Evolutionary conservation across 2,329 filamentous ascomycete genomes (phyloP).

Genomic region (Laburnicola sp.): DNA sequence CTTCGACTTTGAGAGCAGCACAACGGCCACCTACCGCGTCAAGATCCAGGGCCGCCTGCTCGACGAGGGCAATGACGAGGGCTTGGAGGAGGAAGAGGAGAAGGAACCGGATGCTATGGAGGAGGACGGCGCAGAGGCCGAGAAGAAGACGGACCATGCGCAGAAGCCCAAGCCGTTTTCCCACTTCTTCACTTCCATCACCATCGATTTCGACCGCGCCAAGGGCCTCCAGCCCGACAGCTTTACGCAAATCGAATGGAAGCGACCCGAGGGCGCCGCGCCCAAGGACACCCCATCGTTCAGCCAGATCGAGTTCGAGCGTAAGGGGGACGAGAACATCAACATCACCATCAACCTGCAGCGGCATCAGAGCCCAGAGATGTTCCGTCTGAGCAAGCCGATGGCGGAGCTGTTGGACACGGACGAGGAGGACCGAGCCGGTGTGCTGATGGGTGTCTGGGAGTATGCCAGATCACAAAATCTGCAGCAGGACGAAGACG

Average conservation of each 20-base stretch:
- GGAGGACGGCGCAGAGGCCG: slow-evolving; percentile 54
- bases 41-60: slow-evolving; percentile 89
- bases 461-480: slow-evolving; percentile 87
- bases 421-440: slow-evolving; percentile 81
- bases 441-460: slow-evolving; percentile 90
- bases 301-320: slow-evolving; percentile 87
- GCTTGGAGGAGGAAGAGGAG: slow-evolving; percentile 36
- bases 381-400: slow-evolving; percentile 76
- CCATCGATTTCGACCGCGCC: slow-evolving; percentile 61
- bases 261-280: slow-evolving; percentile 70
- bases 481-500: slow-evolving; percentile 92
- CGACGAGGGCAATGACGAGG: slow-evolving; percentile 51
- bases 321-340: slow-evolving; percentile 87
- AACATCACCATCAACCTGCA: slow-evolving; percentile 88
- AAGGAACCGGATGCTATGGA: slow-evolving; percentile 61
- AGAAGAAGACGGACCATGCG: slow-evolving; percentile 27
- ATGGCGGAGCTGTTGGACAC: slow-evolving; percentile 85
- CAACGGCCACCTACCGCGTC: slow-evolving; percentile 80
- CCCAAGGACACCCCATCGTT: slow-evolving; percentile 72
- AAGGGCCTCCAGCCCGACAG: slow-evolving; percentile 67
- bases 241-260: slow-evolving; percentile 76
- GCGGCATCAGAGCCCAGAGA: slow-evolving; percentile 82
- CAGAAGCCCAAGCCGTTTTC: slow-evolving; percentile 63
- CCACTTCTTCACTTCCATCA: slow-evolving; percentile 80
- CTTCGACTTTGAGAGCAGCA: slow-evolving; percentile 79